Conservation (phyloP, 257 asterid genomes). For the Ophiorrhiza pumila region DNA sequence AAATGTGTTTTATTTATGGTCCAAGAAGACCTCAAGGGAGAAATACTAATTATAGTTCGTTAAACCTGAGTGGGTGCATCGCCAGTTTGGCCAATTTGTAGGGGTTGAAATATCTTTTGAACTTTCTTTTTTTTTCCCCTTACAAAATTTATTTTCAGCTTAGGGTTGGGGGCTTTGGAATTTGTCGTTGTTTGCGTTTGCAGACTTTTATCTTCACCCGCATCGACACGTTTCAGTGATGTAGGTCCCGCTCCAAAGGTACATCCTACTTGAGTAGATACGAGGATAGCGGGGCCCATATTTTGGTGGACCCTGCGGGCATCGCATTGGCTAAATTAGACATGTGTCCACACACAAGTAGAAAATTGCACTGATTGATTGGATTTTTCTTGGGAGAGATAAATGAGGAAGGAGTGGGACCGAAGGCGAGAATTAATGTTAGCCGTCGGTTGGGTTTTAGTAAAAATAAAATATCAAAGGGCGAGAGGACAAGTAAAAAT, state of each 20-base stretch:
- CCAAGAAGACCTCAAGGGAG: too few relatives aligned
- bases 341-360: not conserved
- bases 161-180: constrained; percentile 17
- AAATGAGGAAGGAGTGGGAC: constrained; percentile 16
- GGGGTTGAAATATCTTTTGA: too few relatives aligned
- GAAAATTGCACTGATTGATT: constrained; percentile 11
- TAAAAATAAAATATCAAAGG: not conserved
- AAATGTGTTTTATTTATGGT: too few relatives aligned
- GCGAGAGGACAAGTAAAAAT: not conserved
- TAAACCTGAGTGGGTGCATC: too few relatives aligned
- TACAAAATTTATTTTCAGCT: too few relatives aligned
- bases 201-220: not conserved
- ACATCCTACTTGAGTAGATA: constrained; percentile 2
- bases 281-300: constrained; percentile 14
- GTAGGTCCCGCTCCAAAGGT: not conserved
- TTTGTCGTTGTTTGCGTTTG: constrained; percentile 21
- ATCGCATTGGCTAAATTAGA: not conserved
- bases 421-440: not conserved
- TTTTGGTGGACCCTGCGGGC: not conserved
- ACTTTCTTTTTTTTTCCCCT: too few relatives aligned
- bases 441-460: not conserved
- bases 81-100: too few relatives aligned
- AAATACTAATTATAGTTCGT: too few relatives aligned
- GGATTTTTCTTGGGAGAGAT: constrained; percentile 19
- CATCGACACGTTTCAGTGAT: constrained; percentile 23